Percentiles rank a stretch among this genome's conserved stretches.
Evolutionary conservation across 495 filamentous ascomycete genomes (phyloP).

Genomic region (Niebla homalea): DNA sequence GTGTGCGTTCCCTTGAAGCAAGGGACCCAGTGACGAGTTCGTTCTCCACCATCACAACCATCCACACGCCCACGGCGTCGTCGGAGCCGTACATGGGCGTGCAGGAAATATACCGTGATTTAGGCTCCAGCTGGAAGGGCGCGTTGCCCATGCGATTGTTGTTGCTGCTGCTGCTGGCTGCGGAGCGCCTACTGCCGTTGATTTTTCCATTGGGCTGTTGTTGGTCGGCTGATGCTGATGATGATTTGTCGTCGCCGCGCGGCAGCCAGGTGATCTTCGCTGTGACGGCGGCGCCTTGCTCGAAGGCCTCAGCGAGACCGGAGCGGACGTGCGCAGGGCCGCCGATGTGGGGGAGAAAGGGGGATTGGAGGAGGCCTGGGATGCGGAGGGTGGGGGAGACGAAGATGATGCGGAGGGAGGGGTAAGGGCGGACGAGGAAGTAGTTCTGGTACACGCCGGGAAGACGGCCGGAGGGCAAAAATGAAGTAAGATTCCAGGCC

Average conservation of each 20-base stretch:
- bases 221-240: neutral
- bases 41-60: slow-evolving; percentile 48
- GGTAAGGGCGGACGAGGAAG: slow-evolving; percentile 47
- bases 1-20: slow-evolving; percentile 2
- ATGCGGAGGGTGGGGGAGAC: slow-evolving; percentile 49
- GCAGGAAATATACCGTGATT: slow-evolving; percentile 47
- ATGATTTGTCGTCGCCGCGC: slow-evolving; percentile 3
- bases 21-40: slow-evolving; percentile 19
- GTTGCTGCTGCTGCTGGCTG: neutral
- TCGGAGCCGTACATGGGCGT: slow-evolving; percentile 45
- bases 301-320: slow-evolving; percentile 40
- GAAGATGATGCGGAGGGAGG: slow-evolving; percentile 51
- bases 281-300: slow-evolving; percentile 42
- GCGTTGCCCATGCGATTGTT: slow-evolving; percentile 8
- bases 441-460: slow-evolving; percentile 43
- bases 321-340: slow-evolving; percentile 38
- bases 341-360: slow-evolving; percentile 47
- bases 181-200: neutral
- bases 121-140: slow-evolving; percentile 18
- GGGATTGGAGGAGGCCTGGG: slow-evolving; percentile 50
- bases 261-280: slow-evolving; percentile 47
- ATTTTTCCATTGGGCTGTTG: neutral
- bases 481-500: slow-evolving; percentile 9
- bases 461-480: slow-evolving; percentile 21
- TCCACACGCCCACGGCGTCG: slow-evolving; percentile 48